Percentiles rank a stretch among this genome's conserved stretches.
These are phyloP conservation scores for Ceraceosorus bombacis DNA, from an alignment of 1,284 basidiomycete genomes.

Conservation along the genomic window DNA sequence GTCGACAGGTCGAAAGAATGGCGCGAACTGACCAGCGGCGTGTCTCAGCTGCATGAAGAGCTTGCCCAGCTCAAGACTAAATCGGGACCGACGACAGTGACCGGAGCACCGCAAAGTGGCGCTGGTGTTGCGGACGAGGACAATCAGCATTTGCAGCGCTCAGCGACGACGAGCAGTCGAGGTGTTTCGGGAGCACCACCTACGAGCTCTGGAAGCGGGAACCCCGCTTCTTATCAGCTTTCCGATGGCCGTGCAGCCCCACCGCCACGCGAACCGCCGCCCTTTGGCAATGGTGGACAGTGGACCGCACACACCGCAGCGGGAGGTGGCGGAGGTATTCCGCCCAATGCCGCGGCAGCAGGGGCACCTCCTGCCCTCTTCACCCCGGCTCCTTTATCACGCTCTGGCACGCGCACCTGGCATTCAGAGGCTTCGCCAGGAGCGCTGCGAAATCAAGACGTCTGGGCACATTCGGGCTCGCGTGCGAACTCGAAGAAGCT, in stretches of 20 bases:
- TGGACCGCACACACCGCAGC: background rate
- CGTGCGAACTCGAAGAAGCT: conserved; percentile 8
- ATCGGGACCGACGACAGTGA: background rate
- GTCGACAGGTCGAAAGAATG: conserved; percentile 37
- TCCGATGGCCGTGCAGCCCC: background rate
- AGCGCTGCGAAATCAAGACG: conserved; percentile 9
- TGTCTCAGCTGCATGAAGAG: conserved; percentile 33
- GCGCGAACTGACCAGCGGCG: conserved; percentile 29
- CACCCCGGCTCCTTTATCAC: background rate
- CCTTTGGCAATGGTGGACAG: background rate
- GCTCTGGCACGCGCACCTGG: conserved; percentile 8
- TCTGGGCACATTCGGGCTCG: conserved; percentile 6
- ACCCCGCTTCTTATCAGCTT: background rate
- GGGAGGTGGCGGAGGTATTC: background rate
- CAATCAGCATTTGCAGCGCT: no score
- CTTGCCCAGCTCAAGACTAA: conserved; percentile 27
- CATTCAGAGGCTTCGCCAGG: conserved; percentile 3
- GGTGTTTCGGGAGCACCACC: background rate
- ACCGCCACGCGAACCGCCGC: background rate
- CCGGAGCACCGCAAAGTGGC: background rate
- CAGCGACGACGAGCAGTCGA: no score
- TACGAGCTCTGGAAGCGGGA: background rate
- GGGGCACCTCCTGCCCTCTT: background rate
- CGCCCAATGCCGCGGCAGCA: background rate
- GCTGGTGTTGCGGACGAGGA: background rate